Base-by-base conservation (phyloP, 768 basidiomycete genomes). In the Rubroboletus pulcherrimus region DNA sequence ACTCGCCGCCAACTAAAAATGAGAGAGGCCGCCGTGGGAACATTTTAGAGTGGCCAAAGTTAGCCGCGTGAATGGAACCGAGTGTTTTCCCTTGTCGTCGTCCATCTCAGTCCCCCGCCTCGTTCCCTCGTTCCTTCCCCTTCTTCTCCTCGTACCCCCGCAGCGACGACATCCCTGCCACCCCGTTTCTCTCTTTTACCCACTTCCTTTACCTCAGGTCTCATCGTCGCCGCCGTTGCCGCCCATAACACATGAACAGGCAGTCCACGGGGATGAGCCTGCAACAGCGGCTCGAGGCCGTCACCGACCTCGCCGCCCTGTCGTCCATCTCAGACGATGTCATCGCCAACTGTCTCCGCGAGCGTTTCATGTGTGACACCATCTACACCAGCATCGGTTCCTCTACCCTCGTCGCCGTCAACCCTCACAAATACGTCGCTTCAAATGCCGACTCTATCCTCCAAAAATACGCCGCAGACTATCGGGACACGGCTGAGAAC, bases 341-440 rank as follows among this genome's bases (percentile, higher is more conserved):
- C 69, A 84, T 94, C 69, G 89, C 91, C 55, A 81, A 89, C 57
- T 88, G 88, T 63, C 80, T 95, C 57, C 86, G 92, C 33, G 91
- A 93, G 67, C 81, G 92, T 15, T 93, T 93, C 73, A 86, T 92
- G 81, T 74, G 84, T 3, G 92, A 93, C 75, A 80, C 75, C 61
- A 86, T 91, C 62, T 93, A 93, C 75, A 91, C 92, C 45, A 75
- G 63, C 63, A 66, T 93, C 59, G 87, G 90, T 47, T 75, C 87
- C 6, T 84, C 84, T 30, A 78, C 80, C 8, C 76, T 97, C 61
- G 85, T 98, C 58, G 89, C 89, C 31, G 78, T 98, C 63, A 98
- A 98, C 72, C 94, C 95, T 0, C 90, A 95, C 78, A 94, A 95
- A 71, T 93, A 91, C 63, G 81, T 96, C 41, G 60, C 86, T 17